Percentiles rank a stretch among this genome's conserved stretches.
Evolutionary conservation across 495 filamentous ascomycete species (phyloP).

Genomic region (Tuber brumale): DNA sequence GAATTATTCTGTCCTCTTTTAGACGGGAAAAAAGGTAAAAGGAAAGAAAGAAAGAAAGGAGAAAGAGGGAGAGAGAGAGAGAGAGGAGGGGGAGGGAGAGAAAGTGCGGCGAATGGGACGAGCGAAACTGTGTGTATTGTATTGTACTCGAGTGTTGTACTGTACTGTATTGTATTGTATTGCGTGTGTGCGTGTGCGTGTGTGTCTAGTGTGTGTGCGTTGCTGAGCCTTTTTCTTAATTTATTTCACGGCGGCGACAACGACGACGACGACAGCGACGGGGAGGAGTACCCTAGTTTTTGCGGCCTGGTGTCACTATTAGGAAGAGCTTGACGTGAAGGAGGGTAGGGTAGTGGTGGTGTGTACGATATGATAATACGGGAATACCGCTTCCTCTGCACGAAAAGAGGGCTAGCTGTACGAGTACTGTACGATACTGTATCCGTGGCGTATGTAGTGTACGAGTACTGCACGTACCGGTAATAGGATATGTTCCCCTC

Average conservation of each 20-base stretch:
- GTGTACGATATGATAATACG: background rate
- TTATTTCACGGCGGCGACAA: background rate
- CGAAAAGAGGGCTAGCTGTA: background rate
- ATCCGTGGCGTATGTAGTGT: background rate
- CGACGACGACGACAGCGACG: background rate
- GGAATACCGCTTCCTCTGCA: background rate
- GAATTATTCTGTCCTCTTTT: background rate
- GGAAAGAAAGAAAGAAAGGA: background rate
- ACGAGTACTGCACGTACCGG: background rate
- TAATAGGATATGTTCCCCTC: background rate
- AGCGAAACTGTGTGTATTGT: background rate
- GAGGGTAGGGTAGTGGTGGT: background rate
- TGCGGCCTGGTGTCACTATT: background rate
- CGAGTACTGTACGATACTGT: background rate
- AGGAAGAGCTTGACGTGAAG: background rate
- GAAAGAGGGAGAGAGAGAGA: background rate
- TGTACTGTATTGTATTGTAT: background rate
- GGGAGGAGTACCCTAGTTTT: background rate
- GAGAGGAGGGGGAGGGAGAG: background rate
- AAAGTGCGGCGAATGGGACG: background rate
- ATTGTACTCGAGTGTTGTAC: background rate
- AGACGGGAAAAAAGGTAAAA: background rate
- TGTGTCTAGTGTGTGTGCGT: background rate
- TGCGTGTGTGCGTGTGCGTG: background rate
- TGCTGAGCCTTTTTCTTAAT: background rate